Percentiles rank a stretch among this genome's conserved stretches.
phyloP scores from a whole-genome alignment of 345 rosid species.

The Eucalyptus tenuipes region DNA sequence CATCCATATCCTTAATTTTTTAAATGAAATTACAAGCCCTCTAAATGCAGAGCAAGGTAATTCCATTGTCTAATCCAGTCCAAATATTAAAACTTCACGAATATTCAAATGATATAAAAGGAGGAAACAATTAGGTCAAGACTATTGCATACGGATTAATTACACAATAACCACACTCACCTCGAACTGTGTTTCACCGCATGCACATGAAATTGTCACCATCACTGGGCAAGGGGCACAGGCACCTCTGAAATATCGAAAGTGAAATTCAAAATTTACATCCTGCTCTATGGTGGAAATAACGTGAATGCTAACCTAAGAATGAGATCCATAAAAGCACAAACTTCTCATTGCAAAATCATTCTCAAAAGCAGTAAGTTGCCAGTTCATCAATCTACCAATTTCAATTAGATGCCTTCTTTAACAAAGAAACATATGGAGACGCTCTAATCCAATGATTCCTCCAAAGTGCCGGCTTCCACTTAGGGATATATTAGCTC shows the following conservation, averaged over 20 bases:
- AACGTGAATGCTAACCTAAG: neutral
- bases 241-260: constrained; percentile 48
- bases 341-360: neutral
- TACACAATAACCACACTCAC: constrained; percentile 25
- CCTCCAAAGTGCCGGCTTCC: neutral
- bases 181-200: constrained; percentile 76
- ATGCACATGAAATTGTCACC: constrained; percentile 83
- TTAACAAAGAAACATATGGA: neutral
- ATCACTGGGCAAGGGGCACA: constrained; percentile 95
- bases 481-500: neutral
- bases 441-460: neutral
- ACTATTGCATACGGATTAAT: neutral
- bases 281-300: neutral
- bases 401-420: neutral
- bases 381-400: neutral
- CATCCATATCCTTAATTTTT: neutral
- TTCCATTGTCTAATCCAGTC: neutral
- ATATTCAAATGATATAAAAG: neutral
- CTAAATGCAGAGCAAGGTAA: neutral
- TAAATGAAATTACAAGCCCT: neutral
- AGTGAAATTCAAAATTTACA: neutral
- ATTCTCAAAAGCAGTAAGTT: neutral
- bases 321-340: neutral
- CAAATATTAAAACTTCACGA: neutral
- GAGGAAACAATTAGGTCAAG: neutral